Percentiles rank a stretch among this genome's conserved stretches.
Evolutionary conservation across 2,329 filamentous ascomycete species (phyloP).

Genomic region (Neobulgaria alba): DNA sequence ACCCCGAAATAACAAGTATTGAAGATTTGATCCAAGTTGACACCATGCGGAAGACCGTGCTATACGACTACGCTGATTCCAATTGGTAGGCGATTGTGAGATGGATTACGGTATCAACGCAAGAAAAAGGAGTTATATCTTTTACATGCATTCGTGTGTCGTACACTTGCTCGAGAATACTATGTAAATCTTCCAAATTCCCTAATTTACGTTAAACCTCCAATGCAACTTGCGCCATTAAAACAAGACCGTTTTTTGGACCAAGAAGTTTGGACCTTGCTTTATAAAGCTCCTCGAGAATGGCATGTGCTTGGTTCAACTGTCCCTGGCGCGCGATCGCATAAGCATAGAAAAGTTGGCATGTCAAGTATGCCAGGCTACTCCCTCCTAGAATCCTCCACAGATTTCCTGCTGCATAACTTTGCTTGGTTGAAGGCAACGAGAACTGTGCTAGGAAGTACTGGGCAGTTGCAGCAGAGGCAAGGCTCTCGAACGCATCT

Average conservation of each 20-base stretch:
- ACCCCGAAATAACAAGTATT: background rate
- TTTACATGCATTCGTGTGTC: background rate
- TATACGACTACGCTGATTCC: background rate
- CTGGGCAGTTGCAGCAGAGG: background rate
- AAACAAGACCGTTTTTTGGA: background rate
- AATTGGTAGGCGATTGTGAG: background rate
- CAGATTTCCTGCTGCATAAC: background rate
- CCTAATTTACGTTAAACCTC: background rate
- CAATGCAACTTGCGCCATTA: background rate
- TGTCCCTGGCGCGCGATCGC: background rate
- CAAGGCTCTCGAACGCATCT: background rate
- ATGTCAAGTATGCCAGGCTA: background rate
- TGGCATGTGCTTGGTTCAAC: background rate
- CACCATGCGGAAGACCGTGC: background rate
- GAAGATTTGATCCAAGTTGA: background rate
- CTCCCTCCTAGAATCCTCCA: background rate
- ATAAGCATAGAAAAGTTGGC: background rate
- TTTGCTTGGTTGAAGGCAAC: background rate
- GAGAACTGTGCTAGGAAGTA: background rate
- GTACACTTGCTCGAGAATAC: background rate
- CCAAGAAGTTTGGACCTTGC: background rate
- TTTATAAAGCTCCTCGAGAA: background rate
- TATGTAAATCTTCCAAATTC: background rate
- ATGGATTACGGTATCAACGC: conserved; percentile 2
- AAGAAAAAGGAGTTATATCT: background rate